Evolutionary conservation across 75 land plant species (phyloP), one percentile per base, ranked within the genome.

Genomic region (Pseudotsuga menziesii): DNA sequence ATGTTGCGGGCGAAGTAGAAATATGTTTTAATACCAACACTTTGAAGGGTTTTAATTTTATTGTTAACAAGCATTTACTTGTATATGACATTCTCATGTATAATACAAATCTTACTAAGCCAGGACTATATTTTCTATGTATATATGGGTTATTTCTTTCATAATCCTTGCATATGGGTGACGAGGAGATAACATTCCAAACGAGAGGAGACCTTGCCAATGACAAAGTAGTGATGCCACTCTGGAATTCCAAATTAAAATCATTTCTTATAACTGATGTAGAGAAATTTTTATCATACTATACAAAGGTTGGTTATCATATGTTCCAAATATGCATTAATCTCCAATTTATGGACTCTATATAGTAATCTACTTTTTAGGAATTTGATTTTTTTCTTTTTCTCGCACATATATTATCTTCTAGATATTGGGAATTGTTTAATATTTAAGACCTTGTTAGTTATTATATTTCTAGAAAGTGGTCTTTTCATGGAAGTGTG

Each of bases 231-330:
- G 86, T 80, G 2, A 22, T 83, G 75, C 56, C 80, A 3, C 77
- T 89, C 5, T 89, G 83, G 83, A 78, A 73, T 69, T 83, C 89
- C 29, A 80, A 77, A 5, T 57, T 89, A 20, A 86, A 86, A 75
- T 75, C 86, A 63, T 69, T 89, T 4, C 59, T 89, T 12, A 79
- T 89, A 35, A 89, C 91, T 16, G 78, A 81, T 57, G 91, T 89
- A 4, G 79, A 83, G 58, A 76, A 87, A 57, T 89, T 89, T 2
- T 89, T 85, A 81, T 72, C 83, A 77, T 89, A 89, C 56, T 89
- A 83, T 76, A 84, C 91, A 67, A 89, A 89, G 86, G 89, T 85
- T 27, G 15, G 75, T 4, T 54, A n/a, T 5, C 19, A 39, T 27
- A 19, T 20, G 39, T 32, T 16, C 0, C 69, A 32, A 64, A 22